phyloP scores from a whole-genome alignment of 2,329 filamentous ascomycete genomes.

The Dothidotthia symphoricarpi region DNA sequence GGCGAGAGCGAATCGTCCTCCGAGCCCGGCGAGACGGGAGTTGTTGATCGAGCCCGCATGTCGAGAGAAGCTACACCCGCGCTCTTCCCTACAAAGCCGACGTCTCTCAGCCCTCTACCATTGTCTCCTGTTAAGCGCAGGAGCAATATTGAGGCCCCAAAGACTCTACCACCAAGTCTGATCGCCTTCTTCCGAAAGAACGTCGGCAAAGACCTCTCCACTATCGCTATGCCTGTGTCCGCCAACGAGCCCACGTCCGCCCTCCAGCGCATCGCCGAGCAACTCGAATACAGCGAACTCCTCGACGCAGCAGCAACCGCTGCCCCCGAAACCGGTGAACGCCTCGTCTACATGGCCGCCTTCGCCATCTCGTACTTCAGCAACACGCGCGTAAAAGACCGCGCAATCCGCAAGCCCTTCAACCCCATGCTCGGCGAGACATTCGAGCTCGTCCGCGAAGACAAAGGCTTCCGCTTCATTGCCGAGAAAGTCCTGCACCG shows the following conservation, averaged over 20 bases:
- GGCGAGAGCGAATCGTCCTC: slow-evolving; percentile 64
- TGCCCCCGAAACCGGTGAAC: slow-evolving; percentile 61
- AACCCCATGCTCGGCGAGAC: slow-evolving; percentile 97
- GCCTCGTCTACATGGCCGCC: slow-evolving; percentile 79
- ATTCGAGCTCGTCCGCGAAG: slow-evolving; percentile 84
- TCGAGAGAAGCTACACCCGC: slow-evolving; percentile 41
- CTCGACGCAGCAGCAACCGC: slow-evolving; percentile 63
- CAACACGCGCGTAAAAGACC: slow-evolving; percentile 78
- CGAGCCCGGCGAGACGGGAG: slow-evolving; percentile 52
- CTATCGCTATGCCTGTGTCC: slow-evolving; percentile 95
- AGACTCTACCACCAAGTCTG: slow-evolving; percentile 79
- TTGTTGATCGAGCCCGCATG: slow-evolving; percentile 39
- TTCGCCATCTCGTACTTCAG: slow-evolving; percentile 90
- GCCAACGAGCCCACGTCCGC: slow-evolving; percentile 90
- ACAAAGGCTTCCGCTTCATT: slow-evolving; percentile 84
- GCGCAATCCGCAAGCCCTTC: slow-evolving; percentile 92
- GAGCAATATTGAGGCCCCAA: slow-evolving; percentile 68
- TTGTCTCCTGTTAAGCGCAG: slow-evolving; percentile 68
- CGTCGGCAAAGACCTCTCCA: slow-evolving; percentile 94
- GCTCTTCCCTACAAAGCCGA: slow-evolving; percentile 73
- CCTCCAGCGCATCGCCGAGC: slow-evolving; percentile 84
- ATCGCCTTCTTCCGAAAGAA: slow-evolving; percentile 96
- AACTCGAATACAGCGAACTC: slow-evolving; percentile 84
- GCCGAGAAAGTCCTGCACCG: slow-evolving; percentile 94
- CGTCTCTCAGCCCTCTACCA: slow-evolving; percentile 74